Evolutionary conservation across 2,329 filamentous ascomycete species (phyloP), one percentile per base, ranked within the genome.

Genomic region (Cadophora sp.): DNA sequence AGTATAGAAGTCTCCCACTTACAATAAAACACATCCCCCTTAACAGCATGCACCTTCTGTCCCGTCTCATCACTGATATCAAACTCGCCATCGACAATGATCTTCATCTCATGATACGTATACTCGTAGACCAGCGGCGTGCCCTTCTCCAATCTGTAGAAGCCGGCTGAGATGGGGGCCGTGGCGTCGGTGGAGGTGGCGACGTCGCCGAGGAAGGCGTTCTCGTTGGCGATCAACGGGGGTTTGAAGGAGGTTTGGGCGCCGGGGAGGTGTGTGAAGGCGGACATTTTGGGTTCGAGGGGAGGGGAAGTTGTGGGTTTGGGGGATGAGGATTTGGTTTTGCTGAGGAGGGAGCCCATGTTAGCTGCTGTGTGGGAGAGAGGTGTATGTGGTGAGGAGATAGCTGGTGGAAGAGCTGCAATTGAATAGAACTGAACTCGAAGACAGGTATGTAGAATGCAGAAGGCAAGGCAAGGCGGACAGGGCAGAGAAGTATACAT

Each of bases 71-170:
- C 87, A 16, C 80, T 81, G 71, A 90, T 89, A 71, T 86, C 83
- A 74, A 88, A 89, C 70, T 84, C 82, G 22, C 87, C 88, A 72
- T 89, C 87, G 8, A 90, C 79, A 70, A 90, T 88, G 73, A 90
- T 89, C 80, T 90, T 90, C 86, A 89, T 89, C 80, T 90, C 88
- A 72, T 90, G 83, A 77, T 90, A 90, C 58, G 84, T 86, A 75
- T 90, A 90, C 56, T 83, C 84, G 79, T 90, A 90, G 7, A 88
- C 84, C 22, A 91, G 82, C 1, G 86, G 86, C 0, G 86, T 87
- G 69, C 88, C 87, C 71, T 87, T 87, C 73, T 89, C 87, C 7
- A 89, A 80, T 11, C 87, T 82, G 79, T 89, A 90, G 78, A 90
- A 86, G 31, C 88, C 88, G 9, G 81, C 81, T 1, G 83, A 84